Base-by-base conservation (phyloP, 2,329 filamentous ascomycete species). In the Fusarium sublunatum region DNA sequence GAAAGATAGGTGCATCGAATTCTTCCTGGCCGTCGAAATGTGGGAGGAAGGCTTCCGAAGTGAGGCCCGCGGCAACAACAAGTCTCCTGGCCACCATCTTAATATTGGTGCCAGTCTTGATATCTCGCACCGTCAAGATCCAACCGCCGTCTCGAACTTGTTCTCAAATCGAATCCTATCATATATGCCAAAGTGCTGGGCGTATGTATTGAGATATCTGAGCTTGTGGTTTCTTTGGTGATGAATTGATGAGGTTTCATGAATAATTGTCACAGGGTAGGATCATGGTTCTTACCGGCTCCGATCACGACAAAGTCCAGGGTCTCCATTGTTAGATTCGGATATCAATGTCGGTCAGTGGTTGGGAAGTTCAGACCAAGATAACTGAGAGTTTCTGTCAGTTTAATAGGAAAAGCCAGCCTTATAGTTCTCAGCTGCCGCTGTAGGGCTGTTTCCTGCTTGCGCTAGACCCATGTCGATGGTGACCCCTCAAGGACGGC, bases 1-100 rank as follows among this genome's bases (percentile, higher is more conserved):
- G 84, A 60, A 86, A 85, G 1, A 86, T 58, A 2, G 78, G 79
- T 6, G 68, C 76, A 0, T 70, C 76, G 58, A 84, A 86, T 0
- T 67, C 58, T 9, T 82, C 81, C 28, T 79, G 72, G 1, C 83
- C 83, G 0, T 74, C 70, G 38, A 86, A 79, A 7, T 71, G 67
- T 1, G 84, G 84, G 26, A 85, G 58, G 44, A 74, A 73, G 8
- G 73, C 41, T 42, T 82, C 75, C 0, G 83, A 85, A 0, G 83
- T 86, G 39, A 86, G 68, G 0, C 86, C 86, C 0, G 83, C 85
- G 1, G 85, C 85, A 15, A 87, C 62, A 47, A 87, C 78, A 7
- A 88, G 74, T 61, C 81, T 83, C 48, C 70, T 75, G 2, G 82
- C 73, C 11, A 71, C 62, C 13, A 84, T 64, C n/a, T 71, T 74